Percentiles rank a stretch among this genome's conserved stretches.
Evolutionary conservation across 768 basidiomycete species (phyloP).

Genomic region (Pisolithus marmoratus): DNA sequence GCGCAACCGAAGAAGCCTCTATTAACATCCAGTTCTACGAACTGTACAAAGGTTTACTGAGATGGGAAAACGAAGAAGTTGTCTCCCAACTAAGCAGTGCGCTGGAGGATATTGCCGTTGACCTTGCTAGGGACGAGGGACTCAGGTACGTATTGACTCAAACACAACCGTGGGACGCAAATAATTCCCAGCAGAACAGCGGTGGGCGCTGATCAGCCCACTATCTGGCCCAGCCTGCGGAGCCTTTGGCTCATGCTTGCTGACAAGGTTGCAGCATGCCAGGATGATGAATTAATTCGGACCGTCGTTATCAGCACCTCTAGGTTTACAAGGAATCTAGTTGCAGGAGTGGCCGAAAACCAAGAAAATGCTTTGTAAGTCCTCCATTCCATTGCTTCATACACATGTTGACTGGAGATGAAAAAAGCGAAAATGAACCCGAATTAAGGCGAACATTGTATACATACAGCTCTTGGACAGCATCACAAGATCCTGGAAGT

Average conservation of each 20-base stretch:
- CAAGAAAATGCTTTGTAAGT: slow-evolving; percentile 72
- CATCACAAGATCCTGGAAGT: slow-evolving; percentile 59
- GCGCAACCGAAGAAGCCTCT: not conserved
- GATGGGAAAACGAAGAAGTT: slow-evolving; percentile 19
- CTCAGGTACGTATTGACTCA: slow-evolving; percentile 22
- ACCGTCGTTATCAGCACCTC: slow-evolving; percentile 48
- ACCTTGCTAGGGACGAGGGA: slow-evolving; percentile 42
- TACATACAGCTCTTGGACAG: slow-evolving; percentile 71
- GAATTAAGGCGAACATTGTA: slow-evolving; percentile 62
- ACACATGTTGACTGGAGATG: slow-evolving; percentile 1
- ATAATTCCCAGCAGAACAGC: slow-evolving; percentile 20
- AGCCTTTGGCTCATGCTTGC: slow-evolving; percentile 46
- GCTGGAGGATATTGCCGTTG: slow-evolving; percentile 48
- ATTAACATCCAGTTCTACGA: slow-evolving; percentile 33
- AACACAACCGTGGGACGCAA: not conserved
- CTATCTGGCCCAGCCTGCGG: slow-evolving; percentile 50
- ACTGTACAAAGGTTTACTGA: slow-evolving; percentile 37
- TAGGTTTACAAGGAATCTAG: slow-evolving; percentile 79
- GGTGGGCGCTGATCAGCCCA: slow-evolving; percentile 34
- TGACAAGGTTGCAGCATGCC: slow-evolving; percentile 29
- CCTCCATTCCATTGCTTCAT: not conserved
- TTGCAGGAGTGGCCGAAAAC: slow-evolving; percentile 69
- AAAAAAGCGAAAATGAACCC: slow-evolving; percentile 63
- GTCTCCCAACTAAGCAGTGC: slow-evolving; percentile 20
- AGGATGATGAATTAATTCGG: slow-evolving; percentile 31